Evolutionary conservation across 2,329 filamentous ascomycete genomes (phyloP), one percentile per base, ranked within the genome.

Genomic region (Monilinia laxa): DNA sequence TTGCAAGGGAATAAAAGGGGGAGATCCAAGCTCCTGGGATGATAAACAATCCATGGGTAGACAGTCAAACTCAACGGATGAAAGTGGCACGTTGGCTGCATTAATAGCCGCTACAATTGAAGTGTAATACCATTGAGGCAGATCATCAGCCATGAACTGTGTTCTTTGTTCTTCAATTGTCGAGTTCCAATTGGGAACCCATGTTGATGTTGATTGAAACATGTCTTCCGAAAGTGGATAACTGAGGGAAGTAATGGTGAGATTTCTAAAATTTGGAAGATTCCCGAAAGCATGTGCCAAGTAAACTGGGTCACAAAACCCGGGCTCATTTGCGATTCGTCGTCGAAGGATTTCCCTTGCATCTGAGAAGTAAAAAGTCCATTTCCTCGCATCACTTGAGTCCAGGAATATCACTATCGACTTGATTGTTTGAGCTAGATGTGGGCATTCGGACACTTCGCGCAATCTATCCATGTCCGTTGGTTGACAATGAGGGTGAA

Each of bases 41-140:
- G 57, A 63, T 6, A 66, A 52, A 40, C 65, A 63, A 40, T 66
- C 64, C 57, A 63, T 62, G 3, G 64, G 64, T 11, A 66, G 25
- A 12, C 64, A 66, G 9, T 62, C 58, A 20, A 66, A 49, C 12
- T 62, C 64, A 18, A 62, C 45, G 1, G 57, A 62, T 25, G 49
- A 49, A 28, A 62, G 64, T 14, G 51, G 12, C 2, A 55, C 40
- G 14, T 62, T 53, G 1, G 64, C 58, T 14, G 64, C 58, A 47
- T 62, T 62, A 16, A 66, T 16, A 14, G 64, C 64, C 12, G 58
- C 57, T 20, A 66, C 40, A 28, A 56, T 62, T 5, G 64, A 66
- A 40, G 56, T 66, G 16, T 62, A 66, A 62, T 66, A 66, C 64
- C 64, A 66, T 42, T 65, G 63, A 9, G 63, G 60, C 11, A 65